Conservation (phyloP, 345 rosid genomes). For the Limnanthes douglasii region DNA sequence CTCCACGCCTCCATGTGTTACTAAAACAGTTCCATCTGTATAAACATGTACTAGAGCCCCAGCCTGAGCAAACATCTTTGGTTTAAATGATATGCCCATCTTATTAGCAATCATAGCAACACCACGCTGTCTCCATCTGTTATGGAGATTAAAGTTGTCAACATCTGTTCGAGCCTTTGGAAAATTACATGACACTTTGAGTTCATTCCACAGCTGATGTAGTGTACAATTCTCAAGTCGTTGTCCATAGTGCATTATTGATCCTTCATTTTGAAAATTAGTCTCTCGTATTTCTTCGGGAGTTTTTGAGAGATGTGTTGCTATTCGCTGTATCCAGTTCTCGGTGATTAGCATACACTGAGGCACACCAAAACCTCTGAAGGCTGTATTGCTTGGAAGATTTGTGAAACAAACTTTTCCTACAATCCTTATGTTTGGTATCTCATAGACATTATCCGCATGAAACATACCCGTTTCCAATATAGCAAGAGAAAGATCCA, state of each 20-base stretch:
- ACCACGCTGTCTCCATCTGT: constrained; percentile 93
- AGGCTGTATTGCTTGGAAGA: constrained; percentile 86
- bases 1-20: constrained; percentile 96
- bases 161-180: constrained; percentile 42
- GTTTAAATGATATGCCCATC: constrained; percentile 79
- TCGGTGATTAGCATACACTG: constrained; percentile 93
- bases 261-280: constrained; percentile 92
- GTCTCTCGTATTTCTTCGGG: constrained; percentile 81
- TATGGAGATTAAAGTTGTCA: constrained; percentile 47
- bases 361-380: constrained; percentile 93
- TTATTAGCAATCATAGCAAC: constrained; percentile 89
- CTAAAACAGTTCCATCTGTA: constrained; percentile 95
- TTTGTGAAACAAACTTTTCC: constrained; percentile 86
- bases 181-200: constrained; percentile 53
- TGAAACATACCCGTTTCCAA: constrained; percentile 88
- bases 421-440: constrained; percentile 58
- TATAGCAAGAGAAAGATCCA: constrained; percentile 62
- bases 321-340: constrained; percentile 88
- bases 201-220: constrained; percentile 57
- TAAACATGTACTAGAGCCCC: constrained; percentile 97
- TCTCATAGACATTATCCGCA: constrained; percentile 84
- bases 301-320: constrained; percentile 50
- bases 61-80: constrained; percentile 71
- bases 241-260: constrained; percentile 68
- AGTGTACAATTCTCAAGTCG: constrained; percentile 56